A percentile compares a stretch with the other conserved stretches of the same genome.
phyloP scores from a whole-genome alignment of 352 stramenopile genomes.

The Hyaloperonospora brassicae region DNA sequence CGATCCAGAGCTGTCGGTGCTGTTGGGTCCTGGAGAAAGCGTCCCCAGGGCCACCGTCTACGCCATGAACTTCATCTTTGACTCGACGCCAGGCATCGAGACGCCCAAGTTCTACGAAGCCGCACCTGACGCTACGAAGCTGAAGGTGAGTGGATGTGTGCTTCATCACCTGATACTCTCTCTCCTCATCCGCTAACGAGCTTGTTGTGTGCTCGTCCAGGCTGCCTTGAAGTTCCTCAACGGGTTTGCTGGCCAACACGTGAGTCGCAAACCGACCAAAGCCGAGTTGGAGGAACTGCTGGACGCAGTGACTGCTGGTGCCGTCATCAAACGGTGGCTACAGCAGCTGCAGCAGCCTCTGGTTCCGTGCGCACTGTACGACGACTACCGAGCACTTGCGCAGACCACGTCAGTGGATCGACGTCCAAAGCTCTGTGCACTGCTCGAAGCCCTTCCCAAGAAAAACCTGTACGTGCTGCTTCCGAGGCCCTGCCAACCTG shows the following conservation, averaged over 20 bases:
- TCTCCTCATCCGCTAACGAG: not conserved
- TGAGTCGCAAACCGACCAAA: conserved; percentile 41
- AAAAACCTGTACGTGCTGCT: conserved; percentile 50
- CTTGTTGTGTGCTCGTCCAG: conserved; percentile 8
- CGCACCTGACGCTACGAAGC: conserved; percentile 35
- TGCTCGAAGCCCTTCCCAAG: conserved; percentile 49
- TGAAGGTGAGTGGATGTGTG: conserved; percentile 37
- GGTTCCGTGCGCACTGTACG: conserved; percentile 55
- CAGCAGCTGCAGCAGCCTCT: conserved; percentile 57
- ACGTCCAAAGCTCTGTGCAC: conserved; percentile 43
- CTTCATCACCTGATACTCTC: not conserved
- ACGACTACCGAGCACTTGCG: conserved; percentile 46
- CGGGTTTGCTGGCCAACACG: conserved; percentile 32
- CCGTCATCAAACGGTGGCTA: conserved; percentile 57
- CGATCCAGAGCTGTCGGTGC: conserved; percentile 40
- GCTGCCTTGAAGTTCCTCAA: conserved; percentile 55
- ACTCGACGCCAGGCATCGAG: conserved; percentile 71
- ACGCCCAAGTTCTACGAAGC: conserved; percentile 64
- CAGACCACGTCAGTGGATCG: conserved; percentile 44
- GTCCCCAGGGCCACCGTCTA: conserved; percentile 50
- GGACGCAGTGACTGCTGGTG: conserved; percentile 48
- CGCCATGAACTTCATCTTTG: conserved; percentile 78
- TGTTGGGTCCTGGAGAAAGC: conserved; percentile 32
- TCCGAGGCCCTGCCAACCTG: not conserved
- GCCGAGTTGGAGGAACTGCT: conserved; percentile 52